A percentile compares a stretch with the other conserved stretches of the same genome.
phyloP scores from a whole-genome alignment of 2,329 filamentous ascomycete species.

The Cadophora malorum region DNA sequence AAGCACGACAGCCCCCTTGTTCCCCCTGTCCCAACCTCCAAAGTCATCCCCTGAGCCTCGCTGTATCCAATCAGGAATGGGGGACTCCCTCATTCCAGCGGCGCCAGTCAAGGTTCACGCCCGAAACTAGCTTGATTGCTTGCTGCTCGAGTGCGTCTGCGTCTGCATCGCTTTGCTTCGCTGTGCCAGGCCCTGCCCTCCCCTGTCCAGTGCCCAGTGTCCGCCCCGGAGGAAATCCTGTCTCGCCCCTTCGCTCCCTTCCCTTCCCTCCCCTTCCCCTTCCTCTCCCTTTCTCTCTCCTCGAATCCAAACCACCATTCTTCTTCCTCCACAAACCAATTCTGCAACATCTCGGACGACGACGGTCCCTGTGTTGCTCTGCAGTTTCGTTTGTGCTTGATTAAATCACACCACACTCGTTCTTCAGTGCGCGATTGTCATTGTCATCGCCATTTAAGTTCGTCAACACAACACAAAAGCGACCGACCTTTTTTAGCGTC shows the following conservation, averaged over 20 bases:
- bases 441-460: conserved; percentile 21
- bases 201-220: too few relatives aligned
- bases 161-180: background rate
- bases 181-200: background rate
- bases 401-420: conserved; percentile 25
- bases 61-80: conserved; percentile 25
- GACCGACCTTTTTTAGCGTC: conserved; percentile 22
- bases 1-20: background rate
- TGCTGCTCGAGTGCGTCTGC: background rate
- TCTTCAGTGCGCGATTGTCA: conserved; percentile 16
- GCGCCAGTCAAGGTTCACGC: conserved; percentile 13
- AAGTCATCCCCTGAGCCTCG: background rate
- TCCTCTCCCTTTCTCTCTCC: conserved; percentile 1
- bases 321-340: conserved; percentile 24
- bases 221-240: conserved; percentile 15
- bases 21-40: conserved; percentile 2
- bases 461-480: conserved; percentile 25
- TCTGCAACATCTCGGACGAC: conserved; percentile 4
- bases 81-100: conserved; percentile 31
- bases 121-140: background rate
- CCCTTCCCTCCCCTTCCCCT: conserved; percentile 24
- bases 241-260: conserved; percentile 2
- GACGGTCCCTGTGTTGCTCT: conserved; percentile 23
- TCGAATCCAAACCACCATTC: conserved; percentile 10
- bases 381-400: conserved; percentile 24